Evolutionary conservation across 192 early-diverging fungal genomes (phyloP), one percentile per base, ranked within the genome.

Genomic region (Coemansia biformis): DNA sequence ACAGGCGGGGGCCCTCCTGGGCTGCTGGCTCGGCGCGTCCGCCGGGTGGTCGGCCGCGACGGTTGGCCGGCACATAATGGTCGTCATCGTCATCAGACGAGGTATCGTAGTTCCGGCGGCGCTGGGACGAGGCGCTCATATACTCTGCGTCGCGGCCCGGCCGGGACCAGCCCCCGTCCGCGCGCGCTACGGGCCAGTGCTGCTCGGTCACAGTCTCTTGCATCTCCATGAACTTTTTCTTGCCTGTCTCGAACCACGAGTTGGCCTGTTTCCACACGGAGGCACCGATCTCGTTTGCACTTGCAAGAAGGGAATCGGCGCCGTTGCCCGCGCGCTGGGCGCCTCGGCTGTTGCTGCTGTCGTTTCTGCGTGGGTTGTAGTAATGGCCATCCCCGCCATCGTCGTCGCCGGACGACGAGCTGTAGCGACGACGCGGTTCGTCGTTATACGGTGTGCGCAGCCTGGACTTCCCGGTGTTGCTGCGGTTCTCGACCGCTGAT

Each of bases 241-340:
- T 78, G 39, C 76, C 76, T 29, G 66, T 66, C 15, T 64, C 53
- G 51, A 78, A 66, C 65, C 64, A 65, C 46, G 76, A 66, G 33
- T 66, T 69, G 16, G 76, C 76, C 56, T 78, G 70, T 46, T 71
- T 66, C 59, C 65, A 66, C 44, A 78, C 55, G 18, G 22, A 59
- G 4, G 57, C 48, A 1, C 76, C 70, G 14, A 78, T 28, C 46
- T 74, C 76, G 38, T 72, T 78, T 2, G 76, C 76, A 0, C 59
- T 54, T 12, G 76, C 58, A 12, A 78, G 28, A 17, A 78, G 45
- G 43, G 56, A 45, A 37, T 75, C 72, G 0, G 72, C 33, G 18
- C 55, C 50, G 7, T 18, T 26, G 3, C 46, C 59, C 38, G 17
- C 15, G 21, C 17, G 21, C 38, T 21, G 13, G 15, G n/a, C n/a